Evolutionary conservation across 1,139 yeast species (phyloP).

Genomic region (Yamadazyma trypodendri): DNA sequence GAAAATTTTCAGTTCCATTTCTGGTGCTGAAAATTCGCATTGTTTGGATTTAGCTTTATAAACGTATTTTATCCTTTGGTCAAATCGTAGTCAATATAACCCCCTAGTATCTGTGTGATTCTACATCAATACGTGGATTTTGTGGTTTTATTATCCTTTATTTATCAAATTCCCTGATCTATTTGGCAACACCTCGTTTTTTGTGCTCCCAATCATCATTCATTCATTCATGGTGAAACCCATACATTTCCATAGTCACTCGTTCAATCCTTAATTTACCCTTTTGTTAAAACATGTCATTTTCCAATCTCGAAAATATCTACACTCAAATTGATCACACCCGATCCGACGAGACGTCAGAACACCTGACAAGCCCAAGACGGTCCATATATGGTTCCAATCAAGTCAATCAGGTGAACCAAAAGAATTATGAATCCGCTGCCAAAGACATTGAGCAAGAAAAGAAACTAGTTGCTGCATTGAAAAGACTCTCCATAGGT

Average conservation of each 20-base stretch:
- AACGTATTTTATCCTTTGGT: no score
- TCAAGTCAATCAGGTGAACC: slow-evolving; percentile 2
- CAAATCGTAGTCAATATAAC: no score
- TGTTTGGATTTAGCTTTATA: slow-evolving; percentile 1
- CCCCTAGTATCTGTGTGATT: no score
- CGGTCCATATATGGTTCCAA: slow-evolving; percentile 6
- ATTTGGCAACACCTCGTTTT: neutral
- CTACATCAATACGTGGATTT: no score
- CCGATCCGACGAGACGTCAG: neutral
- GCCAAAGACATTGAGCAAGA: slow-evolving; percentile 54
- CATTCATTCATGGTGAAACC: neutral
- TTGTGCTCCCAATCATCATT: neutral
- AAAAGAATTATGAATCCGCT: slow-evolving; percentile 31
- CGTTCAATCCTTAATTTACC: neutral
- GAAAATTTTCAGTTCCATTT: neutral
- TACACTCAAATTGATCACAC: no score
- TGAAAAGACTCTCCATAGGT: slow-evolving; percentile 56
- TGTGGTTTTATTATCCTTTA: no score
- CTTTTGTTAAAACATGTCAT: neutral
- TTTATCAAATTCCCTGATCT: no score
- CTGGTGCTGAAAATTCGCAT: slow-evolving; percentile 2
- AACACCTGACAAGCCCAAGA: no score
- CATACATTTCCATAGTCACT: neutral
- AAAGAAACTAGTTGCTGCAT: slow-evolving; percentile 57
- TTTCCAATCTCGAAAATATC: neutral